Evolutionary conservation across 2,329 filamentous ascomycete species (phyloP), one percentile per base, ranked within the genome.

Genomic region (Capronia epimyces): DNA sequence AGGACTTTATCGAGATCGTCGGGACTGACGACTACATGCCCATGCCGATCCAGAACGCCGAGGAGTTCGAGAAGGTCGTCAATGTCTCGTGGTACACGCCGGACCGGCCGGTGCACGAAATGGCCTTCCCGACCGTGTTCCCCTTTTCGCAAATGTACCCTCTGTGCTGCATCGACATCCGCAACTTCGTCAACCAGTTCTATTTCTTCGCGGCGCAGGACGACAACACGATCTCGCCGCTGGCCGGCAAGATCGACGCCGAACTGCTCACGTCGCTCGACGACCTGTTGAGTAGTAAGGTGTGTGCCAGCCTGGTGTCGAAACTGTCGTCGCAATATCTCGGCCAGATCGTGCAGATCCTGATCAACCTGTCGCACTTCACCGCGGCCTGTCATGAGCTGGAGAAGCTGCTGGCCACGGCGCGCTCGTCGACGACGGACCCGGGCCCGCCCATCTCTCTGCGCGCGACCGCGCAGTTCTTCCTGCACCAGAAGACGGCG

Each of bases 121-220:
- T 95, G 62, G 83, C 78, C 79, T 95, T 95, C 66, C 94, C 93
- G 3, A 94, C 86, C 61, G 88, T 96, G n/a, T 75, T 98, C 1
- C 94, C 93, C 0, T 98, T 98, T 67, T 96, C 90, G 10, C 90
- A 97, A 63, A 98, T 98, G 93, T 98, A 98, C 66, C 91, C 93
- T 1, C 77, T 97, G 25, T 96, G 93, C 70, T 98, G 93, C 73
- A 97, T 97, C 66, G 89, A 97, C 64, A 96, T 98, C 62, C 82
- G 91, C 34, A 96, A 96, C 68, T 97, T 98, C 67, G 75, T 97
- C 53, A 96, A 96, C 67, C 90, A 97, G 65, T 97, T 98, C 64
- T 97, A 97, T 68, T 90, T 94, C 68, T 98, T 97, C 70, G 89
- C 88, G 7, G 90, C 95, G 63, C 90, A 97, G 64, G 89, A 97